Percentiles rank a stretch among this genome's conserved stretches.
phyloP scores from a whole-genome alignment of 805 yeast genomes.

The Wickerhamiella bombiphila region DNA sequence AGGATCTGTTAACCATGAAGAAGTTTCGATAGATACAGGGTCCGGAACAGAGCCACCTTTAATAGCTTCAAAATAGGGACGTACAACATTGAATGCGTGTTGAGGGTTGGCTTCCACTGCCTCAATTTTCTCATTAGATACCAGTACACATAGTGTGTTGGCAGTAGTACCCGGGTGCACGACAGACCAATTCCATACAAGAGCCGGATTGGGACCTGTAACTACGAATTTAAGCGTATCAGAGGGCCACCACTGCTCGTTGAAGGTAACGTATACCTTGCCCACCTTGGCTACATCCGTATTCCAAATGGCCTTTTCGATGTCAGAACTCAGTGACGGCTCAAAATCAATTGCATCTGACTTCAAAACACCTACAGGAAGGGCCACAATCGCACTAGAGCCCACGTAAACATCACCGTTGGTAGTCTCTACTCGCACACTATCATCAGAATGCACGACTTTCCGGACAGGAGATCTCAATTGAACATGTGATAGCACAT shows the following conservation, averaged over 20 bases:
- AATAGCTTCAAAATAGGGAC: slow-evolving; percentile 16
- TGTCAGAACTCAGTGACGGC: slow-evolving; percentile 12
- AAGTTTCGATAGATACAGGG: slow-evolving; percentile 30
- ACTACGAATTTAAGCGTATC: slow-evolving; percentile 35
- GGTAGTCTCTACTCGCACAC: slow-evolving; percentile 13
- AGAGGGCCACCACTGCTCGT: slow-evolving; percentile 45
- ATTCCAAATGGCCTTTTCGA: slow-evolving; percentile 11
- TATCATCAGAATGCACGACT: slow-evolving; percentile 6
- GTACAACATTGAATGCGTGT: slow-evolving; percentile 15
- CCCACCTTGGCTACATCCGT: slow-evolving; percentile 43
- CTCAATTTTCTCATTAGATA: slow-evolving; percentile 56
- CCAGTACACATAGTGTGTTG: slow-evolving; percentile 39
- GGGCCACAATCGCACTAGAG: slow-evolving; percentile 18
- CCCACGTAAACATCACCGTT: slow-evolving; percentile 14
- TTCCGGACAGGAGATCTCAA: slow-evolving; percentile 11
- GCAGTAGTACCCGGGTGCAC: slow-evolving; percentile 24
- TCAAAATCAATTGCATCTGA: slow-evolving; percentile 11
- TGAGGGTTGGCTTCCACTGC: slow-evolving; percentile 33
- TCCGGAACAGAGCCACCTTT: slow-evolving; percentile 14
- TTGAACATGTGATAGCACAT: slow-evolving; percentile 11
- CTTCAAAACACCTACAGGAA: slow-evolving; percentile 17
- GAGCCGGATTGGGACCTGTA: slow-evolving; percentile 38
- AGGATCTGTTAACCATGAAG: slow-evolving; percentile 58
- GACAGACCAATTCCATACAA: slow-evolving; percentile 44
- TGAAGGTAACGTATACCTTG: slow-evolving; percentile 58